Evolutionary conservation across 2,329 filamentous ascomycete genomes (phyloP).

Genomic region (Talaromyces verruculosus): DNA sequence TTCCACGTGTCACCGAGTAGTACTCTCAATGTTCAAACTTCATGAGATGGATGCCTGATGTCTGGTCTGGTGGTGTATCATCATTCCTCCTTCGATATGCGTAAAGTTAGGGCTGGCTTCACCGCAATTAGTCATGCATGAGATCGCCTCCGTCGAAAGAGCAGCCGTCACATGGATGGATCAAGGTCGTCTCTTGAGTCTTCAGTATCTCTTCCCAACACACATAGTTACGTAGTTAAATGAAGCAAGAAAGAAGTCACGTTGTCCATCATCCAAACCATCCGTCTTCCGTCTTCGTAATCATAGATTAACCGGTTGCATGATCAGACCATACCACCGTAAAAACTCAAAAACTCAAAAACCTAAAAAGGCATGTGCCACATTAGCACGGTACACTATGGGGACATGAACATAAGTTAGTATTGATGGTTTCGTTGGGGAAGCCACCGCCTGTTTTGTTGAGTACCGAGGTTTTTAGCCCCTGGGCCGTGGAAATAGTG

Average conservation of each 20-base stretch:
- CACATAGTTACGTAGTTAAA: too few species aligned
- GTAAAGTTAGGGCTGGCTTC: not conserved
- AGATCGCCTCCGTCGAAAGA: not conserved
- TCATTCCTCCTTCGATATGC: too few species aligned
- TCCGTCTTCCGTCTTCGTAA: too few species aligned
- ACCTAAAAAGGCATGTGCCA: not conserved
- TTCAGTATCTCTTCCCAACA: not conserved
- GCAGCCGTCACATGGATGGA: not conserved
- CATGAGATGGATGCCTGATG: not conserved
- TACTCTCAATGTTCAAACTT: too few species aligned
- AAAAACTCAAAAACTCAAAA: not conserved
- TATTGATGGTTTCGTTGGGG: slow-evolving; percentile 13
- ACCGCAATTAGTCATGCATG: not conserved
- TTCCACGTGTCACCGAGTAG: not conserved
- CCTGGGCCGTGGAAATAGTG: slow-evolving; percentile 7
- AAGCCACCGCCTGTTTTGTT: slow-evolving; percentile 15
- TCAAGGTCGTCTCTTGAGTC: too few species aligned
- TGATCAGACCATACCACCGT: not conserved
- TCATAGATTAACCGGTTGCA: not conserved
- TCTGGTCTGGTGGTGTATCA: not conserved
- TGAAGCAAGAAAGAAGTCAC: not conserved
- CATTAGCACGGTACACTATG: not conserved
- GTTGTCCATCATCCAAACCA: not conserved
- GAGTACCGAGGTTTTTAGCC: slow-evolving; percentile 10
- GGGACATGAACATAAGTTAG: too few species aligned